Percentiles rank a stretch among this genome's conserved stretches.
These are phyloP conservation scores for Diplodia intermedia DNA, from an alignment of 2,329 filamentous ascomycete genomes.

Conservation along the genomic window DNA sequence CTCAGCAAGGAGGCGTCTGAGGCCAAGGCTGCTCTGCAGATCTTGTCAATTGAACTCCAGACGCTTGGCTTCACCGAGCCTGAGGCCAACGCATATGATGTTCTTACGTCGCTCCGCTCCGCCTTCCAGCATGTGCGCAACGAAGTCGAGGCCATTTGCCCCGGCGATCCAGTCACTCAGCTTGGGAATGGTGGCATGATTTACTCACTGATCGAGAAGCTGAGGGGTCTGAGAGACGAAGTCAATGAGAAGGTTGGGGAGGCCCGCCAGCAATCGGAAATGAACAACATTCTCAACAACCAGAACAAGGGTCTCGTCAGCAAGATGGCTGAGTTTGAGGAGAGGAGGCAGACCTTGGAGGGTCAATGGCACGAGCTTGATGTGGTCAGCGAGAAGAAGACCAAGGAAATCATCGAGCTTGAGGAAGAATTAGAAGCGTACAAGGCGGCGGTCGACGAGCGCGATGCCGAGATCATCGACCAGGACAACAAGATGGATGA, in stretches of 20 bases:
- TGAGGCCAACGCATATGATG: slow-evolving; percentile 42
- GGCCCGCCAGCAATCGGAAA: slow-evolving; percentile 46
- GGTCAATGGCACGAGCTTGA: slow-evolving; percentile 47
- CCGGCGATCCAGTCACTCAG: slow-evolving; percentile 45
- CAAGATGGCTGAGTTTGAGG: slow-evolving; percentile 46
- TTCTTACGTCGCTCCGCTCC: slow-evolving; percentile 51
- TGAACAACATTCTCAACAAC: slow-evolving; percentile 45
- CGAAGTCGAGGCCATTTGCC: slow-evolving; percentile 51
- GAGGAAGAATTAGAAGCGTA: slow-evolving; percentile 40
- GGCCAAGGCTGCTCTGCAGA: slow-evolving; percentile 50
- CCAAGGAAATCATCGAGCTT: slow-evolving; percentile 48
- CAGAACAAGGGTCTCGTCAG: slow-evolving; percentile 48
- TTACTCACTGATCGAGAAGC: slow-evolving; percentile 49
- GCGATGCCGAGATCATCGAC: slow-evolving; percentile 45
- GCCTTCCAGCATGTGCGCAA: slow-evolving; percentile 52
- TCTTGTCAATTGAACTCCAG: slow-evolving; percentile 54
- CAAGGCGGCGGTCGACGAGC: slow-evolving; percentile 40
- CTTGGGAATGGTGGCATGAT: slow-evolving; percentile 51
- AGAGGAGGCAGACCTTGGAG: slow-evolving; percentile 48
- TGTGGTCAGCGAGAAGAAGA: slow-evolving; percentile 47
- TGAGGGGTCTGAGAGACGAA: slow-evolving; percentile 43
- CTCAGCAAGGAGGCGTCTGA: slow-evolving; percentile 49
- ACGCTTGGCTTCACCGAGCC: slow-evolving; percentile 51
- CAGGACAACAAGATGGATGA: slow-evolving; percentile 42
- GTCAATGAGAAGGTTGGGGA: slow-evolving; percentile 43